Base-by-base conservation (phyloP, 371 early-diverging fungal genomes). In the Rhizopus microsporus region DNA sequence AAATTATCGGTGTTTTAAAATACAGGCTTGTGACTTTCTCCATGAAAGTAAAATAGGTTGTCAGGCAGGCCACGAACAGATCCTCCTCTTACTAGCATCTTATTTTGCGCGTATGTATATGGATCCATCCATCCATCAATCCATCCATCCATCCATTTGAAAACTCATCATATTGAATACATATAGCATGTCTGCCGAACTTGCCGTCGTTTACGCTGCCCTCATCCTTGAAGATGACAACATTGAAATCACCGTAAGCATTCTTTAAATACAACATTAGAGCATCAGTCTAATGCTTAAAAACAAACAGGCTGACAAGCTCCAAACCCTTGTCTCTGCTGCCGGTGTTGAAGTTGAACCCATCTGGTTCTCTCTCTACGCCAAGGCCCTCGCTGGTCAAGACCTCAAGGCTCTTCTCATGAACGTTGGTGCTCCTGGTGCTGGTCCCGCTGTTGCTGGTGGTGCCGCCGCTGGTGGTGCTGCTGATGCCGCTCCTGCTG, bases 181-280 rank as follows among this genome's bases (percentile, higher is more conserved):
- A 34, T 33, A 15, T 68, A 78, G 70, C 61, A 78, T 78, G 79
- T 80, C 80, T 66, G 77, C 88, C 76, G 96, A 96, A 86, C 87
- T 88, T 71, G 97, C 97, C 78, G 85, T 93, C 81, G 90, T 88
- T 67, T 97, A 96, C 91, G 96, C 98, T 65, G 89, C 98, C 57
- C 92, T 98, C 78, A 96, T 97, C 90, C 95, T 98, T 74, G 87
- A 93, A 81, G 98, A 97, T 82, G 98, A 94, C 79, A 86, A 90
- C 68, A 82, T 95, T 76, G 97, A 93, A 70, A 91, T 97, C 89
- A 91, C 96, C 67, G 96, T 95, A 87, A 83, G 91, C 9, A 35
- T 23, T 23, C 23, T 23, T 2, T 23, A 23, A 23, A 23, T 2
- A 23, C 8, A 38, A 10, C 13, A 38, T 38, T 38, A 38, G 1